Base-by-base conservation (phyloP, 2,329 filamentous ascomycete genomes). In the Ophiocordyceps sinensis region DNA sequence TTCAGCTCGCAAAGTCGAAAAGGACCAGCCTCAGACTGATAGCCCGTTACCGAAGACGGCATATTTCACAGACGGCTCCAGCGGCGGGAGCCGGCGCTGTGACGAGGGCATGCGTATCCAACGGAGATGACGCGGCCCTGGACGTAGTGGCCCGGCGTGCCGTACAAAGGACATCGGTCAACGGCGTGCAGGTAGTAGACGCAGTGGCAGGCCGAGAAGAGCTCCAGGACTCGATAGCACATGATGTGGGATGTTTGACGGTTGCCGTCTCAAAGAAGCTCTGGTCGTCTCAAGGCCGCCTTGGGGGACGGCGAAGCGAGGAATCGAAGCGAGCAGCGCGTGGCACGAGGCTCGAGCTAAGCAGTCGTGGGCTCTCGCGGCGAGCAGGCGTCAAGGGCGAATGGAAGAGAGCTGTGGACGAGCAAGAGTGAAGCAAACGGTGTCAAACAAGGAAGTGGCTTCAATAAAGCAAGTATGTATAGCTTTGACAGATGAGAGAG, bases 121-220 rank as follows among this genome's bases (percentile, higher is more conserved):
- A 94, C 86, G 17, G 85, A 68, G 40, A 94, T 82, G 7, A 75
- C 83, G 57, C 82, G 80, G 54, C 84, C 79, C 49, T 85, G 76
- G 43, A 88, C 66, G 37, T 53, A 52, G 55, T 94, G 87, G 37
- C 81, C 81, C 39, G 76, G 74, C 44, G 82, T 78, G 45, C 82
- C 83, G 57, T 86, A 85, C 30, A 76, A 70, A 38, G 77, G 69
- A 58, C 87, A 94, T 45, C 83, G 82, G 55, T 94, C 87, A 52
- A 94, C 72, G 38, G 84, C 79, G 59, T 94, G 88, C 55, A 81
- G 73, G 68, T 89, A 85, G 69, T 94, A 93, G 51, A 89, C 71
- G 64, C 87, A 94, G 48, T 79, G 75, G 71, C 87, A 94, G 42
- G 82, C 84, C 42, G 86, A 79, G 68, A 87, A 94, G 44, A 85